These are phyloP conservation scores for Cucumis cinereus DNA, from an alignment of 306 rosid species.

Conservation along the genomic window DNA sequence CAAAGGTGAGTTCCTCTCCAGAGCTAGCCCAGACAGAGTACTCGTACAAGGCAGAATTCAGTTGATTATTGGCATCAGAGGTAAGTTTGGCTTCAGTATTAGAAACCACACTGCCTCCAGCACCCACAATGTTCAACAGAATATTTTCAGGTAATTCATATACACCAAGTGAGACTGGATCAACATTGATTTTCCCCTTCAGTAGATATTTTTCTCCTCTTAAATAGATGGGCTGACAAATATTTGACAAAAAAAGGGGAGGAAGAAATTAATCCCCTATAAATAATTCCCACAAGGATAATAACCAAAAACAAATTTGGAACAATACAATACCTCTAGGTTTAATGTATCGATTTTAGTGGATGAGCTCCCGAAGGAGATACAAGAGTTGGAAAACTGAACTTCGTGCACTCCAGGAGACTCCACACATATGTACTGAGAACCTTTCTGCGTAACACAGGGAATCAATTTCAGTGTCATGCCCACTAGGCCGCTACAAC, in stretches of 20 bases:
- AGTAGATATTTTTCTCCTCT: conserved; percentile 81
- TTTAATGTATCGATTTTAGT: conserved; percentile 55
- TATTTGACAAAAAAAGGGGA: neutral
- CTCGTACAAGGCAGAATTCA: conserved; percentile 38
- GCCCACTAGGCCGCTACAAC: neutral
- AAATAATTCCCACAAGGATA: neutral
- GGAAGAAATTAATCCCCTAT: neutral
- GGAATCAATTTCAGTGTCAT: conserved; percentile 12
- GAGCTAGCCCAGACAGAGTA: conserved; percentile 66
- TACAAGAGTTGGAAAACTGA: conserved; percentile 60
- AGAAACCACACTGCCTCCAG: conserved; percentile 29
- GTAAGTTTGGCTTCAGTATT: conserved; percentile 31
- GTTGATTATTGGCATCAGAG: conserved; percentile 36
- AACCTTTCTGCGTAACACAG: conserved; percentile 75
- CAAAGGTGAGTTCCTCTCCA: conserved; percentile 59
- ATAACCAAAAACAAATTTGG: neutral
- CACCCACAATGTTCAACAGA: conserved; percentile 44
- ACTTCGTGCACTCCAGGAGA: conserved; percentile 87
- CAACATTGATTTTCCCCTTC: conserved; percentile 61
- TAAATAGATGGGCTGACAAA: conserved; percentile 62
- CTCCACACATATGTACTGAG: conserved; percentile 65
- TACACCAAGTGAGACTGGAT: conserved; percentile 30
- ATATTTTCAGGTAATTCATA: conserved; percentile 49
- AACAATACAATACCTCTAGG: conserved; percentile 40
- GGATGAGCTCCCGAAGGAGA: conserved; percentile 83